Evolutionary conservation across 2,329 filamentous ascomycete genomes (phyloP), one percentile per base, ranked within the genome.

Genomic region (Cephalotrichum gorgonifer): DNA sequence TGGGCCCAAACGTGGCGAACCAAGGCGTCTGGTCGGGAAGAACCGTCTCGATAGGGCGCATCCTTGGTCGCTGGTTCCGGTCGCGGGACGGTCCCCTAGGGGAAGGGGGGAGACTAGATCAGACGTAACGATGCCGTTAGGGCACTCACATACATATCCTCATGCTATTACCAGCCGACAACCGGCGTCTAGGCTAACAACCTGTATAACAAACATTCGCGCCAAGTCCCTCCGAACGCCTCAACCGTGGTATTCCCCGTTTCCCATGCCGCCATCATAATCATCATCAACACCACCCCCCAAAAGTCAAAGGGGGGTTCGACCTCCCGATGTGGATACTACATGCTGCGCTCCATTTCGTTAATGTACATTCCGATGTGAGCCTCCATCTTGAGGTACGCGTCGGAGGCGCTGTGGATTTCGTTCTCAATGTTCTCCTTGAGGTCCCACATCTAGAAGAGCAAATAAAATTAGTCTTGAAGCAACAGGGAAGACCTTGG

Each of bases 311-410:
- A 9, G n/a, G 6, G 27, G 12, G 27, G 27, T 30, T 45, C 27
- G 26, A 43, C 17, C n/a, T 11, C 17, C 17, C 17, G 3, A 3
- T 15, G 15, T 15, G 11, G 12, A 31, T 54, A 58, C 31, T 54
- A 72, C 56, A 93, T 79, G 50, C 83, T 85, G 68, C 96, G 90
- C 68, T 97, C 93, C 90, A 98, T 96, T 74, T 98, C 93, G 4
- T 87, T 95, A 61, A 98, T 95, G 72, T 98, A 98, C 54, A 97
- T 74, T 68, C 90, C 91, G 65, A 98, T 94, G 63, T 98, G 93
- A 33, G 88, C 85, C 66, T 97, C 91, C 81, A 98, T 85, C 79
- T 96, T 96, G 62, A 95, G 77, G 67, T 95, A 98, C 71, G 97
- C 88, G 56, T 95, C 90, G 58, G 95, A 82, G 1, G 93, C 89